Conservation (phyloP, 176 grass and related monocot genomes). For the Lolium perenne region DNA sequence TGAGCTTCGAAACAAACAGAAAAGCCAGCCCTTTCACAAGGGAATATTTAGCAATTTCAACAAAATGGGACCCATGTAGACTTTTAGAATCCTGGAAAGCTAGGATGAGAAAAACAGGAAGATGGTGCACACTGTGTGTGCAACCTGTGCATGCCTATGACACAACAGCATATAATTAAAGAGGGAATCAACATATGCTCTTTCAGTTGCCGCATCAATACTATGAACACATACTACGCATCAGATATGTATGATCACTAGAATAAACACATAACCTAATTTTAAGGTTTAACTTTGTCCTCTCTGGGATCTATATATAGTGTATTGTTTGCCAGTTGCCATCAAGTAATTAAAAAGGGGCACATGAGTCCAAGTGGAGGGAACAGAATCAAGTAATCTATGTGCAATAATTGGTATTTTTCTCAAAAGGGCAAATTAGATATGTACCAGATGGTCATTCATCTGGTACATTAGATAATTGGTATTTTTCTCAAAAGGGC, state of each 20-base stretch:
- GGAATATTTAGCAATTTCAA: slow-evolving; percentile 35
- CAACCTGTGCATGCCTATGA: not conserved
- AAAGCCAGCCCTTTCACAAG: slow-evolving; percentile 40
- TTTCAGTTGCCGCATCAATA: slow-evolving; percentile 21
- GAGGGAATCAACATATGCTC: slow-evolving; percentile 33
- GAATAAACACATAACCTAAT: slow-evolving; percentile 34
- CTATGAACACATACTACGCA: not conserved
- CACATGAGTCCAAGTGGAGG: slow-evolving; percentile 24
- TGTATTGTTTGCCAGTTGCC: slow-evolving; percentile 16
- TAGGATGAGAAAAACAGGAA: slow-evolving; percentile 23
- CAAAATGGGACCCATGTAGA: slow-evolving; percentile 27
- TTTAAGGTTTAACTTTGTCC: slow-evolving; percentile 12
- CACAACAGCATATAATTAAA: slow-evolving; percentile 23
- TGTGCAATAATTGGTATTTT: slow-evolving; percentile 23
- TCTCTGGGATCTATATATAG: not conserved
- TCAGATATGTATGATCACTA: not conserved
- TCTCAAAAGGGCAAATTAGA: not conserved
- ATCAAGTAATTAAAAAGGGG: slow-evolving; percentile 30
- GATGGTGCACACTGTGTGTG: not conserved
- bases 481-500: not conserved
- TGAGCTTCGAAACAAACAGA: slow-evolving; percentile 34
- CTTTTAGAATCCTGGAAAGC: slow-evolving; percentile 36
- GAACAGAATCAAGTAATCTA: slow-evolving; percentile 9
- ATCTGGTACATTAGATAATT: slow-evolving; percentile 9
- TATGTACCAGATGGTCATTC: slow-evolving; percentile 32